Percentiles rank a stretch among this genome's conserved stretches.
phyloP scores from a whole-genome alignment of 2,329 filamentous ascomycete species.

The Myotisia sp. region DNA sequence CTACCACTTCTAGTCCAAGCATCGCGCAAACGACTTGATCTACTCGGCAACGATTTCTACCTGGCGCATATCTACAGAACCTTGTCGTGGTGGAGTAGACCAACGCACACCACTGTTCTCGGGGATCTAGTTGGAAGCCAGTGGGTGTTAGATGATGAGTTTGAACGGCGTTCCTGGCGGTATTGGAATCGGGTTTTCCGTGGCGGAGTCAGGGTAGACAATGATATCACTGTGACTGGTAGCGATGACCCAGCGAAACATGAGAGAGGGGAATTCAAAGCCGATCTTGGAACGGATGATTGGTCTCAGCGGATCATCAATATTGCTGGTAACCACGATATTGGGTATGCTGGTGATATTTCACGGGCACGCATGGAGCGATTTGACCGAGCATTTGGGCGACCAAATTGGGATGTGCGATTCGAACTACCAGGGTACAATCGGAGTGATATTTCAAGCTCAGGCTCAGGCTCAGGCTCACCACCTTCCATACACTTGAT shows the following conservation, averaged over 20 bases:
- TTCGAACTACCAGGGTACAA: conserved; percentile 46
- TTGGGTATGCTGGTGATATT: conserved; percentile 89
- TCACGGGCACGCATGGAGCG: conserved; percentile 58
- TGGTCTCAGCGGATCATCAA: conserved; percentile 78
- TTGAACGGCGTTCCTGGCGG: conserved; percentile 53
- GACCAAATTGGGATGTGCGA: conserved; percentile 75
- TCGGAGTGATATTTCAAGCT: no score
- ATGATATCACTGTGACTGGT: conserved; percentile 27
- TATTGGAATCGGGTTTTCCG: conserved; percentile 72
- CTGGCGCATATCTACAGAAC: conserved; percentile 82
- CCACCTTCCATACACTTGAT: conserved; percentile 61
- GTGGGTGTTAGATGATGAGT: conserved; percentile 82
- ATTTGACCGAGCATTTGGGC: conserved; percentile 76
- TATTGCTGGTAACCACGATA: conserved; percentile 86
- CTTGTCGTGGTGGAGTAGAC: conserved; percentile 66
- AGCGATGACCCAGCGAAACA: conserved; percentile 28
- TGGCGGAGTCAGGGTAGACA: conserved; percentile 48
- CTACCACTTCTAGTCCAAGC: conserved; percentile 52
- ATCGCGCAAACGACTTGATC: conserved; percentile 65
- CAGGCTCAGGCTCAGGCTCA: conserved; percentile 21
- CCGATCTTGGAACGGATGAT: conserved; percentile 28
- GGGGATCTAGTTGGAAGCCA: conserved; percentile 89
- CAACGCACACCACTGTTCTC: conserved; percentile 76
- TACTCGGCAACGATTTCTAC: conserved; percentile 89
- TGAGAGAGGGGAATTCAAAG: conserved; percentile 12